Conservation (phyloP, 176 grass and related monocot genomes). For the Cymbopogon citratus region DNA sequence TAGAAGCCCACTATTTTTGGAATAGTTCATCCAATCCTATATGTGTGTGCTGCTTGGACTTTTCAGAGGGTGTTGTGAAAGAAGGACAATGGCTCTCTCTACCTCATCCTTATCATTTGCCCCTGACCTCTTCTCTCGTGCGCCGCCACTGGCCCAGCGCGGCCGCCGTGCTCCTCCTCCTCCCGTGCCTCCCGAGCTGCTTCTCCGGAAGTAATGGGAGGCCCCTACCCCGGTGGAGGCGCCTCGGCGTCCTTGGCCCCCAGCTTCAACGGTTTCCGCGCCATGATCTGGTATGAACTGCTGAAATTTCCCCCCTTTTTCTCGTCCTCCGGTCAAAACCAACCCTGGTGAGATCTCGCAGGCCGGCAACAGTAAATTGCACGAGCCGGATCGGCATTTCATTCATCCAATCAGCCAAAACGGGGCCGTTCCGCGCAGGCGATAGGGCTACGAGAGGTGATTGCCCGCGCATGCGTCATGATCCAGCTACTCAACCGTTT, state of each 20-base stretch:
- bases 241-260: background rate
- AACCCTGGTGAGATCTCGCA: background rate
- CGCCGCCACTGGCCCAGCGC: background rate
- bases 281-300: background rate
- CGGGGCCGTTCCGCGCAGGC: background rate
- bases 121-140: background rate
- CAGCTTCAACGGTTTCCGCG: background rate
- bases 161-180: background rate
- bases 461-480: background rate
- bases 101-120: background rate
- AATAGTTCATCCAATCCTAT: background rate
- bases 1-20: no score
- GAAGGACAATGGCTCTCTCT: background rate
- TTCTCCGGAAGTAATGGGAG: background rate
- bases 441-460: background rate
- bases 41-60: background rate
- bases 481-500: background rate
- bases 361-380: background rate
- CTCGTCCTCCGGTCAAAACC: background rate
- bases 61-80: background rate
- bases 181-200: background rate
- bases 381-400: background rate
- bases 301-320: background rate
- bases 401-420: background rate
- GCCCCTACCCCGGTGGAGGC: background rate